Evolutionary conservation across 441 rosid genomes (phyloP).

Genomic region (Pelargonium cotyledonis): DNA sequence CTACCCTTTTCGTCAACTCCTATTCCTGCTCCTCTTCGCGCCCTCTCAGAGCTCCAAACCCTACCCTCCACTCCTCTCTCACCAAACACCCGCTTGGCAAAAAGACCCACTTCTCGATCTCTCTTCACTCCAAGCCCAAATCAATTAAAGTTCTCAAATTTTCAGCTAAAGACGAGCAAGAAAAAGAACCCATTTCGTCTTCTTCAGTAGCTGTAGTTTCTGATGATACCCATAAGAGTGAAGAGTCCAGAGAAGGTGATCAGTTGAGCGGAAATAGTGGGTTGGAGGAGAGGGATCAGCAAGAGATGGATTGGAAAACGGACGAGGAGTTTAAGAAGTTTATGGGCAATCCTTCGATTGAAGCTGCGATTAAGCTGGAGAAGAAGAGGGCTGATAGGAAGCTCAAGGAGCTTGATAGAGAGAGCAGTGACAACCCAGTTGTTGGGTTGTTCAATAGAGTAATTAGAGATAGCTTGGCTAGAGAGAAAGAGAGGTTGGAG

Average conservation of each 20-base stretch:
- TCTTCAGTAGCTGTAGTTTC: constrained; percentile 39
- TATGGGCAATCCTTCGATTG: constrained; percentile 92
- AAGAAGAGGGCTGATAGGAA: constrained; percentile 87
- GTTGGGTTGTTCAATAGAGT: constrained; percentile 47
- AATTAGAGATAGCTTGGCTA: constrained; percentile 50
- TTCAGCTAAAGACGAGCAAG: constrained; percentile 41
- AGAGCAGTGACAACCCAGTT: constrained; percentile 47
- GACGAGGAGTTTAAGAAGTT: constrained; percentile 91
- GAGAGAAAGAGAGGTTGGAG: constrained; percentile 78
- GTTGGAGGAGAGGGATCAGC: constrained; percentile 38
- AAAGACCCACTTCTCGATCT: constrained; percentile 20
- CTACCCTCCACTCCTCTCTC: not conserved
- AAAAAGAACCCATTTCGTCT: constrained; percentile 30
- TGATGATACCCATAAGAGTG: constrained; percentile 18
- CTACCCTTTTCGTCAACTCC: not conserved
- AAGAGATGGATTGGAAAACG: constrained; percentile 80
- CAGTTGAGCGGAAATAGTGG: constrained; percentile 19
- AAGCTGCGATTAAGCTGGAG: constrained; percentile 91
- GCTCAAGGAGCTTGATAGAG: constrained; percentile 71
- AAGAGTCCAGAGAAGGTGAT: constrained; percentile 21
- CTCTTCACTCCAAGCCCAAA: constrained; percentile 13
- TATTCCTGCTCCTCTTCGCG: not conserved
- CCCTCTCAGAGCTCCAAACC: not conserved
- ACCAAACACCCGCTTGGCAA: constrained; percentile 18
- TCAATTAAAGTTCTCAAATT: constrained; percentile 23